Conservation (phyloP, 148 eudicot genomes). For the Cornus florida region DNA sequence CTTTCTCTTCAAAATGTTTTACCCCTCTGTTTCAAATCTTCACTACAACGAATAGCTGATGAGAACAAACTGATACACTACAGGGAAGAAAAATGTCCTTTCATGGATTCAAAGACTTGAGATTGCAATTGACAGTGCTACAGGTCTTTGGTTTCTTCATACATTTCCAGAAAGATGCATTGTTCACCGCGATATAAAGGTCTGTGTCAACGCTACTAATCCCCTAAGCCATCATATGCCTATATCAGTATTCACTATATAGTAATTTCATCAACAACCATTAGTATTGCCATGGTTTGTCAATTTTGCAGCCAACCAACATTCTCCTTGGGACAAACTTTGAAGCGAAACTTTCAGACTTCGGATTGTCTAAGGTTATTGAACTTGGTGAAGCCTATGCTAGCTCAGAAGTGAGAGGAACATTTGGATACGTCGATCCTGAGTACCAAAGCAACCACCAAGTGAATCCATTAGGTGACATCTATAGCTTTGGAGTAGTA, state of each 20-base stretch:
- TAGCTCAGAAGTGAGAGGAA: slow-evolving; percentile 49
- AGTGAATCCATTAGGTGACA: slow-evolving; percentile 36
- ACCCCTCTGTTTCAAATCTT: neutral
- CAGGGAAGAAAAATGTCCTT: slow-evolving; percentile 31
- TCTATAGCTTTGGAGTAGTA: slow-evolving; percentile 43
- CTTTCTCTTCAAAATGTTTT: neutral
- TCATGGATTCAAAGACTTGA: slow-evolving; percentile 40
- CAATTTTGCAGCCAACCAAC: slow-evolving; percentile 35
- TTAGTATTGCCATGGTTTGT: no score
- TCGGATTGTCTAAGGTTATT: slow-evolving; percentile 44
- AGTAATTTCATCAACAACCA: neutral
- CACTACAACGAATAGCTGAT: neutral
- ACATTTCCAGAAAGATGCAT: slow-evolving; percentile 34
- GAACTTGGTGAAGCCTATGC: slow-evolving; percentile 24
- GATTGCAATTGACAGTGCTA: slow-evolving; percentile 36
- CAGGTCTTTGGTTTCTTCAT: slow-evolving; percentile 44
- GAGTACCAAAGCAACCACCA: slow-evolving; percentile 30
- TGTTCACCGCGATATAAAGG: slow-evolving; percentile 43
- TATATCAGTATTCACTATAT: no score
- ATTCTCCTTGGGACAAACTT: slow-evolving; percentile 38
- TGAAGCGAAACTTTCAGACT: slow-evolving; percentile 46
- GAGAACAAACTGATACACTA: neutral
- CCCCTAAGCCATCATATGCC: no score
- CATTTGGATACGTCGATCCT: slow-evolving; percentile 44
- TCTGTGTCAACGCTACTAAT: neutral